A percentile compares a stretch with the other conserved stretches of the same genome.
Evolutionary conservation across 2,329 filamentous ascomycete species (phyloP).

Genomic region (Lasiodiplodia theobromae): DNA sequence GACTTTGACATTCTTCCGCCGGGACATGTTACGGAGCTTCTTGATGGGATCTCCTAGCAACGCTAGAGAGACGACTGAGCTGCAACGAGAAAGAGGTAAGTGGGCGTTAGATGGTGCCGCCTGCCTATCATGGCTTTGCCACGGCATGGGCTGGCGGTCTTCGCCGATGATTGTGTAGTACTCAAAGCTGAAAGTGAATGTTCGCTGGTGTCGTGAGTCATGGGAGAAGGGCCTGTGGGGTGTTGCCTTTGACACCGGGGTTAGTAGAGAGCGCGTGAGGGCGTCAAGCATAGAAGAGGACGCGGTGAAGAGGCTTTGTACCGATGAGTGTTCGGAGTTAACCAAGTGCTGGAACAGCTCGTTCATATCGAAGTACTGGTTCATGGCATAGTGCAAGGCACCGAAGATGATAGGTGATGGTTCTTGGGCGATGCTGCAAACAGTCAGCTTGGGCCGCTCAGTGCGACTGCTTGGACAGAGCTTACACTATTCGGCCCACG

Average conservation of each 20-base stretch:
- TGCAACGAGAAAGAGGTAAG: slow-evolving; percentile 66
- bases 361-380: slow-evolving; percentile 67
- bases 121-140: slow-evolving; percentile 63
- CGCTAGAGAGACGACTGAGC: slow-evolving; percentile 65
- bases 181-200: slow-evolving; percentile 70
- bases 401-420: slow-evolving; percentile 67
- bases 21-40: slow-evolving; percentile 57
- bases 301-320: slow-evolving; percentile 28
- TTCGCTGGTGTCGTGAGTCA: slow-evolving; percentile 58
- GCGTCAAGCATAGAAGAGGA: slow-evolving; percentile 7
- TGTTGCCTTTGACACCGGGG: slow-evolving; percentile 27
- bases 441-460: not conserved
- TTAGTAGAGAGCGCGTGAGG: slow-evolving; percentile 31
- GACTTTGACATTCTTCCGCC: slow-evolving; percentile 51
- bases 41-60: slow-evolving; percentile 61
- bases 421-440: slow-evolving; percentile 60
- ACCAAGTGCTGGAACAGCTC: slow-evolving; percentile 65
- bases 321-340: slow-evolving; percentile 50
- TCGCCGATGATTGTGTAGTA: slow-evolving; percentile 69
- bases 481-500: slow-evolving; percentile 63
- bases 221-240: slow-evolving; percentile 56
- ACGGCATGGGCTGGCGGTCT: slow-evolving; percentile 63
- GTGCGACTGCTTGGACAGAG: not conserved
- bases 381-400: slow-evolving; percentile 65
- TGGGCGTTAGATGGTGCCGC: slow-evolving; percentile 51